Evolutionary conservation across 2,329 filamentous ascomycete genomes (phyloP).

Genomic region (Orbilia quercus): DNA sequence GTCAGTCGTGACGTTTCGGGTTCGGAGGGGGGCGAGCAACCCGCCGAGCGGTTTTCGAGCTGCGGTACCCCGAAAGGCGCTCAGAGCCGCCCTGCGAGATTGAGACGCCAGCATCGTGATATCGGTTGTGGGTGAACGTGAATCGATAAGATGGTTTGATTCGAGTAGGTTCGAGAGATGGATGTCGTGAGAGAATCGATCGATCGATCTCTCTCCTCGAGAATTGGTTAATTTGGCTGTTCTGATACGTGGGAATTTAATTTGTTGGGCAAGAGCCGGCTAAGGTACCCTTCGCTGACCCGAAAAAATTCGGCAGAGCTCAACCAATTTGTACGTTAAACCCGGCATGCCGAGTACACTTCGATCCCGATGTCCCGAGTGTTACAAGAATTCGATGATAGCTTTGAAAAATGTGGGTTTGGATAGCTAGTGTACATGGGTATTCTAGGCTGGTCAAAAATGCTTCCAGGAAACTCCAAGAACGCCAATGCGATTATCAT

Average conservation of each 20-base stretch:
- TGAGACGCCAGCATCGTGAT: constrained; percentile 54
- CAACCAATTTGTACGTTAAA: constrained; percentile 33
- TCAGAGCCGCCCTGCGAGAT: constrained; percentile 48
- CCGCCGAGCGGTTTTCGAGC: constrained; percentile 50
- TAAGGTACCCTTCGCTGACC: constrained; percentile 10
- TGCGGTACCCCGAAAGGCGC: constrained; percentile 48
- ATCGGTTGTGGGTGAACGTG: constrained; percentile 12
- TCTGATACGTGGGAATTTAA: constrained; percentile 54
- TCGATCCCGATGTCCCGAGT: constrained; percentile 23
- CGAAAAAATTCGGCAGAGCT: constrained; percentile 51
- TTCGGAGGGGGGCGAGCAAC: constrained; percentile 33
- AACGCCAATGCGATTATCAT: constrained; percentile 20
- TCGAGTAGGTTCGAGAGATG: constrained; percentile 8
- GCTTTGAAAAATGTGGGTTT: background rate
- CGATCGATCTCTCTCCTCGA: constrained; percentile 5
- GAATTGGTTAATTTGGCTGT: constrained; percentile 26
- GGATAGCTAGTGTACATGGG: constrained; percentile 28
- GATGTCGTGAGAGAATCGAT: constrained; percentile 2
- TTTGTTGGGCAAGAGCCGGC: constrained; percentile 54
- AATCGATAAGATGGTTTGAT: too few species aligned
- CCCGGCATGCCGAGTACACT: constrained; percentile 49
- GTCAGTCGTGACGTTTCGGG: constrained; percentile 37
- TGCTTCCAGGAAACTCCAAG: constrained; percentile 9
- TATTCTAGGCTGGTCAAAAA: constrained; percentile 18
- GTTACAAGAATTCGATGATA: background rate